Conservation (phyloP, 2,329 filamentous ascomycete genomes). For the Calonectria pteridis region DNA sequence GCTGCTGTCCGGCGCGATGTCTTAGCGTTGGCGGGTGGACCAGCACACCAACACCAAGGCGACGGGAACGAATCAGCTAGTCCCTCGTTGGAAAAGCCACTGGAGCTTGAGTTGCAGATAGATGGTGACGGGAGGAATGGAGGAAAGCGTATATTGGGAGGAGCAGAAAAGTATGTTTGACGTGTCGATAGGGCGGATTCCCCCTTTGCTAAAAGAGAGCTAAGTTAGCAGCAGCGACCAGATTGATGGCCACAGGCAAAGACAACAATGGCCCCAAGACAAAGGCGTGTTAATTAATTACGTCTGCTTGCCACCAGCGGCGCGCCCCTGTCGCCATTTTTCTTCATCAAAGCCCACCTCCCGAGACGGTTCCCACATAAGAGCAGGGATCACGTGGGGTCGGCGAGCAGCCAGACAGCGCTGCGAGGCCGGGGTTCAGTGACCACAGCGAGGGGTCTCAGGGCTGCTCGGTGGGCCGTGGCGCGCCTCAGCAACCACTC, state of each 20-base stretch:
- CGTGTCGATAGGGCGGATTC: not conserved
- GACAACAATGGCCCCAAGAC: not conserved
- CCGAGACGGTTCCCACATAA: constrained; percentile 22
- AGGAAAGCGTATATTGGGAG: constrained; percentile 9
- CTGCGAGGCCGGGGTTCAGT: constrained; percentile 1
- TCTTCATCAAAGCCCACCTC: constrained; percentile 13
- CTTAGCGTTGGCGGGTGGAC: constrained; percentile 47
- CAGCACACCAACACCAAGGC: constrained; percentile 23
- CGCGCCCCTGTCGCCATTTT: not conserved
- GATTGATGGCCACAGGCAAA: not conserved
- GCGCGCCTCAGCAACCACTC: not conserved
- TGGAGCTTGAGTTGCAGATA: constrained; percentile 3
- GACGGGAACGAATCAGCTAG: constrained; percentile 24
- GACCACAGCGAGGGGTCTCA: constrained; percentile 1
- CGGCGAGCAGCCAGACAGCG: constrained; percentile 1
- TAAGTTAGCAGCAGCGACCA: not conserved
- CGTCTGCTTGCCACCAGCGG: not conserved
- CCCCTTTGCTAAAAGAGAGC: not conserved
- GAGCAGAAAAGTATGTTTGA: constrained; percentile 7
- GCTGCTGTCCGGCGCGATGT: constrained; percentile 12
- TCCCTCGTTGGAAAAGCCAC: constrained; percentile 5
- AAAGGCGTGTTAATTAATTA: constrained; percentile 4
- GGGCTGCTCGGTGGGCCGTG: not conserved
- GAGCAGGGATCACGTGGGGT: constrained; percentile 24
- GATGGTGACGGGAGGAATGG: not conserved